Conservation (phyloP, 1,284 basidiomycete species). For the Ceraceosorus guamensis region DNA sequence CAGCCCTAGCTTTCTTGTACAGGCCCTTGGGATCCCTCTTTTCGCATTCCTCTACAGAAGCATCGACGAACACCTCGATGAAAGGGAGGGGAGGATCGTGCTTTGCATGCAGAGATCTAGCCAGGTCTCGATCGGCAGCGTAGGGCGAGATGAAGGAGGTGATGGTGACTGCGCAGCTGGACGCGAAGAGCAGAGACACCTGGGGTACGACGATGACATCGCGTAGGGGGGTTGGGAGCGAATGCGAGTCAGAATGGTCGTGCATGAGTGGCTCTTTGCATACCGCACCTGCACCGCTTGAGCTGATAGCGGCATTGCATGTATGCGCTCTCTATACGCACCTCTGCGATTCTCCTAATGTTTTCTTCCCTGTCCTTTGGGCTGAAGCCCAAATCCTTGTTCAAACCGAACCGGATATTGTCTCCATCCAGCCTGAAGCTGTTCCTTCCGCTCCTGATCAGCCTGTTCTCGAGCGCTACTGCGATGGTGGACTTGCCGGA, state of each 20-base stretch:
- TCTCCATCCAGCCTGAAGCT: constrained; percentile 92
- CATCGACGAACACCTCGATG: constrained; percentile 86
- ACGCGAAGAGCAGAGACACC: constrained; percentile 90
- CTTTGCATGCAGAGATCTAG: constrained; percentile 67
- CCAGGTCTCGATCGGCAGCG: constrained; percentile 73
- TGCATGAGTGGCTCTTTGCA: too few relatives aligned
- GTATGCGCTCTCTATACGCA: constrained; percentile 39
- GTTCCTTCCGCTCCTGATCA: constrained; percentile 77
- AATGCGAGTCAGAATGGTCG: too few relatives aligned
- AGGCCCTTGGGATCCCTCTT: constrained; percentile 91
- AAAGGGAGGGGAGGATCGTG: constrained; percentile 65
- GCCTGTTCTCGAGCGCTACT: constrained; percentile 90
- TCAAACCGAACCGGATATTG: constrained; percentile 92
- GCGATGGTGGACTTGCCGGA: constrained; percentile 81
- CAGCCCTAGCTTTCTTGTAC: constrained; percentile 92
- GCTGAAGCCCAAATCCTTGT: constrained; percentile 96
- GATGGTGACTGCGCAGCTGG: constrained; percentile 74
- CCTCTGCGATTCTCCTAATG: constrained; percentile 94
- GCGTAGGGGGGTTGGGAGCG: too few relatives aligned
- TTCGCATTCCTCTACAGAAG: constrained; percentile 80
- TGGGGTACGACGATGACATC: constrained; percentile 41
- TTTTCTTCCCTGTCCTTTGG: constrained; percentile 93
- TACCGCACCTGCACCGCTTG: not conserved
- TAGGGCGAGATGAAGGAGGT: constrained; percentile 99
- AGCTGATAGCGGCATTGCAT: not conserved